Base-by-base conservation (phyloP, 2,329 filamentous ascomycete species). In the Hysterium pulicare region DNA sequence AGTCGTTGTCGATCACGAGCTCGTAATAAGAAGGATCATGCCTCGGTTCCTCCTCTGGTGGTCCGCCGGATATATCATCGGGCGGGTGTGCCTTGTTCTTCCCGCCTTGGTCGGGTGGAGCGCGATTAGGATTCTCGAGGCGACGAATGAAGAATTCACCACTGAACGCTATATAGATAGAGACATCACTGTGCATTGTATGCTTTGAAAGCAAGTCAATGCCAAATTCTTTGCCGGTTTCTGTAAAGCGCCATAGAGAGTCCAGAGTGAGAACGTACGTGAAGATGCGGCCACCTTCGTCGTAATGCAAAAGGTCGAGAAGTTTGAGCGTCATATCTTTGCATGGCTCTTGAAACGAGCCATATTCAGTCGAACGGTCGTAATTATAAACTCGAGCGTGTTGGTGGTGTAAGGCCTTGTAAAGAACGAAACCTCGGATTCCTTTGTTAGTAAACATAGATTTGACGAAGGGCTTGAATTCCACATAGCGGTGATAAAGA, bases 141-240 rank as follows among this genome's bases (percentile, higher is more conserved):
- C 86, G 79, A 11, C 89, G 81, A 48, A 97, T 78, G 64, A 96
- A 93, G 67, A 97, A 97, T 61, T 97, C 91, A 32, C 91, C 91
- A 0, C 87, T 89, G 62, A 84, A 96, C 17, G 90, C 91, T 50
- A 96, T 88, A 64, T 95, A 95, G 2, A 87, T 86, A 26, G 83
- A 86, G 1, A 95, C 90, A 64, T 96, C 84, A 51, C 87, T 91
- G 70, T 97, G 91, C 89, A 97, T 95, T 31, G 89, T 95, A 67
- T 97, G 91, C 65, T 97, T 97, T 66, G 84, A 90, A 57, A 97
- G 70, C 65, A 96, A 74, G 68, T 96, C 91, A 57, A 97, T 89
- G 40, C 90, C 89, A 46, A 96, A 96, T 58, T 96, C 90, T 56
- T 93, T 93, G 22, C 91, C 91, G 0, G 91, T 97, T 67, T 96